phyloP scores from a whole-genome alignment of 331 rosid genomes.

The Malus hybrid region DNA sequence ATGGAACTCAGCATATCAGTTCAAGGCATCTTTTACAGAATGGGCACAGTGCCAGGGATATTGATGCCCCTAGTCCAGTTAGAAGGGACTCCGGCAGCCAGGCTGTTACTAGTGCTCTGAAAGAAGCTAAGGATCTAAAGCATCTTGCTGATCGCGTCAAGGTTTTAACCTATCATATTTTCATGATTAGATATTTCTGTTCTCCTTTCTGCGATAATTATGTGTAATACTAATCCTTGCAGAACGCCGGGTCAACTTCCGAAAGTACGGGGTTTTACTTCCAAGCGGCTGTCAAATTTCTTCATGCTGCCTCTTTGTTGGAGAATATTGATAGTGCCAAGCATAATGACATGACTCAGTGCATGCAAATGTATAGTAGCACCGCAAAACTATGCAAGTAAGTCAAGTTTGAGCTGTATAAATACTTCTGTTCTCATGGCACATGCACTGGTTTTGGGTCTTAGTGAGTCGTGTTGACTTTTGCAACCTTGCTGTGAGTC shows the following conservation, averaged over 20 bases:
- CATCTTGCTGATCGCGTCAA: slow-evolving; percentile 90
- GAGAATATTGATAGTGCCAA: slow-evolving; percentile 64
- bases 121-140: slow-evolving; percentile 88
- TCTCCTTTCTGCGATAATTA: slow-evolving; percentile 19
- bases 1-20: slow-evolving; percentile 55
- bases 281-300: slow-evolving; percentile 96
- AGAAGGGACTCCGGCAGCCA: slow-evolving; percentile 74
- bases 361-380: slow-evolving; percentile 65
- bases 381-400: slow-evolving; percentile 95
- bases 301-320: slow-evolving; percentile 74
- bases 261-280: slow-evolving; percentile 78
- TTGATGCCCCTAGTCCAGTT: slow-evolving; percentile 76
- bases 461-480: neutral
- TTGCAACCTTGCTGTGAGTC: neutral
- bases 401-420: slow-evolving; percentile 22
- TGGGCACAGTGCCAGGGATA: slow-evolving; percentile 61
- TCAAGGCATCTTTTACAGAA: slow-evolving; percentile 53
- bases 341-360: slow-evolving; percentile 53
- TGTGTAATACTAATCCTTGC: slow-evolving; percentile 19
- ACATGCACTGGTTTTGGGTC: neutral
- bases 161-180: slow-evolving; percentile 38
- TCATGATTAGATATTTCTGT: slow-evolving; percentile 20
- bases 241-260: slow-evolving; percentile 62
- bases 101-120: slow-evolving; percentile 70
- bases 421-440: neutral